phyloP scores from a whole-genome alignment of 305 asterid species.

The Fraxinus platypoda region DNA sequence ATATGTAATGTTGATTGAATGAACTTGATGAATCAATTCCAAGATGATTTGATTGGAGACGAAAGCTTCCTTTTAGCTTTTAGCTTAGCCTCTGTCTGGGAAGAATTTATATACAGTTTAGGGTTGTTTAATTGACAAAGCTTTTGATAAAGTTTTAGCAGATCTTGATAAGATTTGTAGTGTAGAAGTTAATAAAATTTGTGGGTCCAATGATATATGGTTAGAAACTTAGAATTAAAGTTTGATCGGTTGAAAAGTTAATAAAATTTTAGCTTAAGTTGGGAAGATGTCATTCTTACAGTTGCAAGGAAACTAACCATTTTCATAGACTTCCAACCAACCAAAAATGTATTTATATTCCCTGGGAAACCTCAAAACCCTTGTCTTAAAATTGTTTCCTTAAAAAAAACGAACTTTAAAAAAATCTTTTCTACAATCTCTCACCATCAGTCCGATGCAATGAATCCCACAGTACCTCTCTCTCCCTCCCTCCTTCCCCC shows the following conservation, averaged over 20 bases:
- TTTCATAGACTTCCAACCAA: not conserved
- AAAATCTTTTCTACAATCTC: not conserved
- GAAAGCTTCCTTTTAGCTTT: not conserved
- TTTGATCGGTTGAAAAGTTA: too few species aligned
- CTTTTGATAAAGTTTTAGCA: not conserved
- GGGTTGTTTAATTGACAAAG: not conserved
- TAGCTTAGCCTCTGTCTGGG: not conserved
- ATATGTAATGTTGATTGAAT: not conserved
- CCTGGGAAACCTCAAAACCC: slow-evolving; percentile 23
- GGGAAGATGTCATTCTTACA: not conserved
- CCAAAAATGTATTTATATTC: not conserved
- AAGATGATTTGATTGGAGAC: not conserved
- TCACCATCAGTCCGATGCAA: too few species aligned
- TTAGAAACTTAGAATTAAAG: too few species aligned
- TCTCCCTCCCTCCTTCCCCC: slow-evolving; percentile 19
- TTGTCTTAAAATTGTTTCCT: not conserved
- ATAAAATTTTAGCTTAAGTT: not conserved
- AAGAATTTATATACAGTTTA: not conserved
- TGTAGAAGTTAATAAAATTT: not conserved
- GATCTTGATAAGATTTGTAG: not conserved
- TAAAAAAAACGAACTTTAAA: not conserved
- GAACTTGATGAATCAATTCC: not conserved
- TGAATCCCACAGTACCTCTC: not conserved
- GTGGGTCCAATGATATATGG: not conserved
- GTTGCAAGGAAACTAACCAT: not conserved